Base-by-base conservation (phyloP, 805 yeast genomes). In the Jamesozyma lodderae region DNA sequence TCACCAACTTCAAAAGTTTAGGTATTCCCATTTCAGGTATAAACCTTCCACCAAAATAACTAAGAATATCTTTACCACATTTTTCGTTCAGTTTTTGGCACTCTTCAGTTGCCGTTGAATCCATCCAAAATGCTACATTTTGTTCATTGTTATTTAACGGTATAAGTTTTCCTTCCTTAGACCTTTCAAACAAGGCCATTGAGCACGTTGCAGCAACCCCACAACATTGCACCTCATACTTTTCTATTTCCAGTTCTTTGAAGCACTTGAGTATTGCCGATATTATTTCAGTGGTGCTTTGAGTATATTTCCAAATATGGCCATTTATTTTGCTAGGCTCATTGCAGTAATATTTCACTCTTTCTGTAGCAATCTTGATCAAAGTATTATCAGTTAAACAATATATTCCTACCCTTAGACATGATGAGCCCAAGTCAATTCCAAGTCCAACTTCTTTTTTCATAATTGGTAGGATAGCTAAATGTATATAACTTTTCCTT, bases 101-200 rank as follows among this genome's bases (percentile, higher is more conserved):
- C 42, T 72, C 67, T 2, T 48, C 29, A 3, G 40, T 46, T 2
- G 76, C 60, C 20, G 75, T 57, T 15, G 65, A 59, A 47, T 76
- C 81, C 81, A 76, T 76, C 81, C 82, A 76, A 35, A 76, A 62
- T 4, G 76, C 59, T 3, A 75, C 63, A 44, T 72, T 72, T 25
- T 66, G 63, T 5, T 47, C 47, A 69, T 16, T 33, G 46, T 13
- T 55, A 15, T 21, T 19, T 15, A 19, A 31, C 5, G 30, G 30
- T 4, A n/a, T n/a, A 14, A 27, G n/a, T 6, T 27, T 15, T 5
- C 4, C 9, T 9, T 9, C 6, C 4, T 13, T 19, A 4, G 46
- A 40, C 22, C 49, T 50, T 38, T 49, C 46, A 48, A 63, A 54
- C 1, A 74, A 72, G 9, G 71, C 80, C 64, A 75, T 58, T 0